Evolutionary conservation across 768 basidiomycete genomes (phyloP).

Genomic region (Boletales sp.): DNA sequence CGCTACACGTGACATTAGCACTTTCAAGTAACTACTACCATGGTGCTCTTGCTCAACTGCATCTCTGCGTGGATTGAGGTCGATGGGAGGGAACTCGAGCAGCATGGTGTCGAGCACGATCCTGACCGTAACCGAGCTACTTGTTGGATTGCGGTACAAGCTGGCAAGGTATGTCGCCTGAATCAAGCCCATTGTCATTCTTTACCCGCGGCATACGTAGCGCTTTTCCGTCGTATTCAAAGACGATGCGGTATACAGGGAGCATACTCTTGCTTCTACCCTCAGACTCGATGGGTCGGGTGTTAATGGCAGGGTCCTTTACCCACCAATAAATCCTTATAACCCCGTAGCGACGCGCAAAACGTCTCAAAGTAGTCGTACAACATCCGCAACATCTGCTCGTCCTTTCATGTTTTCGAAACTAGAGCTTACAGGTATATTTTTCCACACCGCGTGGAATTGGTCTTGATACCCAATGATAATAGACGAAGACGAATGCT

Average conservation of each 20-base stretch:
- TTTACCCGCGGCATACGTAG: slow-evolving; percentile 12
- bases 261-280: slow-evolving; percentile 1
- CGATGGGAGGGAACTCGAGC: slow-evolving; percentile 23
- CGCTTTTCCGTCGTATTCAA: slow-evolving; percentile 23
- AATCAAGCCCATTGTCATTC: neutral
- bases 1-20: slow-evolving; percentile 16
- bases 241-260: slow-evolving; percentile 8
- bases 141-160: slow-evolving; percentile 29
- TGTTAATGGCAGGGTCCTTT: slow-evolving; percentile 6
- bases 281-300: slow-evolving; percentile 19
- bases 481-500: slow-evolving; percentile 27
- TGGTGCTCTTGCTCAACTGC: slow-evolving; percentile 20
- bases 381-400: slow-evolving; percentile 12
- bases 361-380: neutral
- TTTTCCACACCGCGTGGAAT: neutral
- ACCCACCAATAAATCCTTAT: neutral
- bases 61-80: slow-evolving; percentile 29
- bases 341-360: neutral
- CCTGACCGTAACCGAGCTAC: slow-evolving; percentile 14
- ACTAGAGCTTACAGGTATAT: slow-evolving; percentile 27
- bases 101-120: slow-evolving; percentile 22
- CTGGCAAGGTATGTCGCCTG: slow-evolving; percentile 18
- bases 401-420: slow-evolving; percentile 26
- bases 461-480: slow-evolving; percentile 5
- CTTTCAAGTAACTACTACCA: neutral